A percentile compares a stretch with the other conserved stretches of the same genome.
phyloP scores from a whole-genome alignment of 169 alveolate genomes.

The Hammondia hammondi region DNA sequence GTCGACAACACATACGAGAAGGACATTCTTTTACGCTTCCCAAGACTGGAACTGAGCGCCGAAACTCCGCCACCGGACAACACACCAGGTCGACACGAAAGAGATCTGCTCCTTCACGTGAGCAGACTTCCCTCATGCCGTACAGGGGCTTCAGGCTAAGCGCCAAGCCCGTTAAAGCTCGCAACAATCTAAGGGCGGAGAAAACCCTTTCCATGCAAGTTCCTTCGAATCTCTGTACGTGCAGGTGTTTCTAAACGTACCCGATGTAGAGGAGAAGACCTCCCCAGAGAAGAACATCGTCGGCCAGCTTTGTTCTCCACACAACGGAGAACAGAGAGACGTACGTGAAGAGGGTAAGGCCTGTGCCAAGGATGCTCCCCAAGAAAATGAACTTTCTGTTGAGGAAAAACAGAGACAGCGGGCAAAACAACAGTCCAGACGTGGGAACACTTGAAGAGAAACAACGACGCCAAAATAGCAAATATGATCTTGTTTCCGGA shows the following conservation, averaged over 20 bases:
- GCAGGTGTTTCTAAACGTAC: background rate
- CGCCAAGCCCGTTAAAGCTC: no score
- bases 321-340: slow-evolving; percentile 33
- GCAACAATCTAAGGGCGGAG: no score
- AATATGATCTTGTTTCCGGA: background rate
- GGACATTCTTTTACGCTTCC: background rate
- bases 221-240: no score
- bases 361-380: slow-evolving; percentile 48
- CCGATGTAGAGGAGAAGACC: slow-evolving; percentile 58
- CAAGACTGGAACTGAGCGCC: background rate
- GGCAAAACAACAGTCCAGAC: background rate
- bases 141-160: no score
- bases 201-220: no score
- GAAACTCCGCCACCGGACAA: background rate
- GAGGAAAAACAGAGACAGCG: background rate
- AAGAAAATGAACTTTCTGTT: slow-evolving; percentile 49
- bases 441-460: background rate
- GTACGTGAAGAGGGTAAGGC: slow-evolving; percentile 27
- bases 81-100: background rate
- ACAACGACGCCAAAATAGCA: background rate
- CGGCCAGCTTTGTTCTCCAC: slow-evolving; percentile 31
- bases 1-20: background rate
- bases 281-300: slow-evolving; percentile 57
- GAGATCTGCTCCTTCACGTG: background rate
- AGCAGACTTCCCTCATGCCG: no score